A percentile compares a stretch with the other conserved stretches of the same genome.
phyloP scores from a whole-genome alignment of 202 grass and related monocot genomes.

The Elaeis oleifera region DNA sequence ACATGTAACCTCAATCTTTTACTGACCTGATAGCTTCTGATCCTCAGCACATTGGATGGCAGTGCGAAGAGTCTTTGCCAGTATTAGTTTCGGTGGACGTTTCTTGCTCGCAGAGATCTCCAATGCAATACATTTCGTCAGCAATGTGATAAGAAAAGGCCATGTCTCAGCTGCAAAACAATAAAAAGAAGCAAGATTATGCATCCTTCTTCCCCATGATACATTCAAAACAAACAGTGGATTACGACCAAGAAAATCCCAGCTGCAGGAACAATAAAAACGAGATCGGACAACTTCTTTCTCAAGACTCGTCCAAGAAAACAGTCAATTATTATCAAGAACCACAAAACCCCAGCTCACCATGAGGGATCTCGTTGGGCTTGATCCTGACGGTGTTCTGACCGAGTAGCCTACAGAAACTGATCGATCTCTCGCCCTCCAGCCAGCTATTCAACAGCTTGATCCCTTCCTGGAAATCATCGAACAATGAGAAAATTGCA shows the following conservation, averaged over 20 bases:
- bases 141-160: conserved; percentile 48
- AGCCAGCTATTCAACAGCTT: conserved; percentile 69
- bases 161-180: conserved; percentile 55
- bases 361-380: conserved; percentile 34
- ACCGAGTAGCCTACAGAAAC: conserved; percentile 63
- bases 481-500: background rate
- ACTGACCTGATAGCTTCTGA: conserved; percentile 45
- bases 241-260: background rate
- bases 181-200: background rate
- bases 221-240: too few relatives aligned
- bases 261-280: too few relatives aligned
- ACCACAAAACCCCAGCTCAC: conserved; percentile 18
- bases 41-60: conserved; percentile 58
- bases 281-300: too few relatives aligned
- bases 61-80: conserved; percentile 51
- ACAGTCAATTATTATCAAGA: background rate
- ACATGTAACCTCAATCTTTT: too few relatives aligned
- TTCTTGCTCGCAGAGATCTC: conserved; percentile 75
- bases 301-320: too few relatives aligned
- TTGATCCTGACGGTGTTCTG: conserved; percentile 44
- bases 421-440: conserved; percentile 41
- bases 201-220: too few relatives aligned
- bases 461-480: conserved; percentile 50
- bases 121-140: conserved; percentile 43
- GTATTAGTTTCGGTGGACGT: conserved; percentile 32